Conservation (phyloP, 805 yeast species). For the Zygosaccharomyces pseudorouxii region DNA sequence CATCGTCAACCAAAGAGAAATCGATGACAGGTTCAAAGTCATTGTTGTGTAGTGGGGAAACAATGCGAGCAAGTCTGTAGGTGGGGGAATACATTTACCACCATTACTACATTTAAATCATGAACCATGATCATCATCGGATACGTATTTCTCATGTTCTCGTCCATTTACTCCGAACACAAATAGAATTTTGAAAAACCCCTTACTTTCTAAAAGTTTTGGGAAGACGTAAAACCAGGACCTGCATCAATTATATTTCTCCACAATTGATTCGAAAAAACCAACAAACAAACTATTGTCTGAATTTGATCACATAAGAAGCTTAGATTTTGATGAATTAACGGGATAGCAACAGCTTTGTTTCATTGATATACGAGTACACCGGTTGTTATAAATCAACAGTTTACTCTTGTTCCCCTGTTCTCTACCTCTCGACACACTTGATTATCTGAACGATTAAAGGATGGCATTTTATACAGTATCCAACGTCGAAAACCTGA, state of each 20-base stretch:
- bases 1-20: conserved; percentile 60
- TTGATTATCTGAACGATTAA: background rate
- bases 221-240: background rate
- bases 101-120: background rate
- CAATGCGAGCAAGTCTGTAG: background rate
- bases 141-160: background rate
- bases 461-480: conserved; percentile 35
- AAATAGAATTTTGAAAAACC: background rate
- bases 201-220: background rate
- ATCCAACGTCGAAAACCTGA: conserved; percentile 48
- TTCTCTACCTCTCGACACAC: background rate
- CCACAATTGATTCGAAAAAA: background rate
- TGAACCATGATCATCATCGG: background rate
- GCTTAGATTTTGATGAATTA: background rate
- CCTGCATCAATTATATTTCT: background rate
- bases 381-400: background rate
- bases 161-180: conserved; percentile 4
- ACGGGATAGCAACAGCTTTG: background rate
- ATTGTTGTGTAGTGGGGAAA: conserved; percentile 31
- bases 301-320: background rate
- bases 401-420: background rate
- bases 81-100: background rate
- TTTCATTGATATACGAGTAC: background rate
- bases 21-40: conserved; percentile 63
- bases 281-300: background rate